Evolutionary conservation across 139 green algal species (phyloP), one percentile per base, ranked within the genome.

Genomic region (Haematococcus sp.): DNA sequence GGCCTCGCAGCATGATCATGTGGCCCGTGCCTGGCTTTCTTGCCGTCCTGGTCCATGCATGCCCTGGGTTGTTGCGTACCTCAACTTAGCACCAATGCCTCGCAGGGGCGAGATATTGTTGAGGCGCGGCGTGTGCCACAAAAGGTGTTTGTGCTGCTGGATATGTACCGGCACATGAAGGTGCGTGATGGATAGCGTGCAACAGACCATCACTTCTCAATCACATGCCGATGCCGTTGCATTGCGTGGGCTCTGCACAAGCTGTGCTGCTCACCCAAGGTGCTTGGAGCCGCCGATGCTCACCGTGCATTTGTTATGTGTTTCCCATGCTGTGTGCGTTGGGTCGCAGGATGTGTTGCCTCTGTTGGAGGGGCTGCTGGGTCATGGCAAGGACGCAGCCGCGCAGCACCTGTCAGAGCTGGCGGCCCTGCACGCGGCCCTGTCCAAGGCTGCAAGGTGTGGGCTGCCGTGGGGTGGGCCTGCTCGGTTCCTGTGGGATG

Each of bases 101-200:
- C 7, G 7, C 11, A 49, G 40, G 40, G 40, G 40, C 40, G 40
- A 11, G 40, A 49, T 11, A 49, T 49, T 11, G 40, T 49, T 11
- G 40, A 49, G 40, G 40, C 40, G 40, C 40, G 40, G 40, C 40
- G 40, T 49, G 40, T 49, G 25, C 58, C 58, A 17, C 20, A 27
- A 19, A 33, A 75, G 72, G 32, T 83, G 60, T 84, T 84, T 58
- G 5, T 64, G 4, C 52, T 84, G 68, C 68, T 84, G 43, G 69
- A 77, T 20, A 80, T 84, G 78, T 35, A 77, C 68, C 40, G 46
- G 25, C 49, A 75, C 51, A 33, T 80, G 16, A 31, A 59, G 70
- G 70, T 76, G 70, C 40, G 40, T 49, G 40, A 49, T 7, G 11
- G 40, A n/a, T n/a, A n/a, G n/a, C n/a, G n/a, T n/a, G n/a, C n/a